Evolutionary conservation across 768 basidiomycete species (phyloP).

Genomic region (Tricholoma hemisulphureum): DNA sequence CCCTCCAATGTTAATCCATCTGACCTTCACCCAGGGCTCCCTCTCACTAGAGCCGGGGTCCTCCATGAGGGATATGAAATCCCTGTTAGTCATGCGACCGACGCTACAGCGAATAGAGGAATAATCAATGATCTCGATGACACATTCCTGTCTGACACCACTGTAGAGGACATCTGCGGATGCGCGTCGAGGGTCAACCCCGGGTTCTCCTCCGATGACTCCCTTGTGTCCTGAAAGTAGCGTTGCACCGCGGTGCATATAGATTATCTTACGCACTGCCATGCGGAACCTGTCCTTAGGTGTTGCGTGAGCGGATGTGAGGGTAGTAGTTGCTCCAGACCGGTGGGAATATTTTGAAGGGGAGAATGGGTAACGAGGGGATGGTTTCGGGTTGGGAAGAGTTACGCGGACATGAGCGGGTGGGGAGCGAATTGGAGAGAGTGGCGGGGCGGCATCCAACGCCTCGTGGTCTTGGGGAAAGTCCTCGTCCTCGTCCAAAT

Average conservation of each 20-base stretch:
- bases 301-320: constrained; percentile 17
- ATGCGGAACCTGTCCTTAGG: constrained; percentile 54
- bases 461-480: constrained; percentile 5
- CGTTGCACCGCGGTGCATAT: constrained; percentile 54
- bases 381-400: constrained; percentile 3
- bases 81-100: constrained; percentile 56
- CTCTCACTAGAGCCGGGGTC: constrained; percentile 42
- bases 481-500: constrained; percentile 46
- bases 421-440: constrained; percentile 6
- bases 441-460: constrained; percentile 16
- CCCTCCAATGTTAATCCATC: constrained; percentile 75
- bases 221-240: constrained; percentile 31
- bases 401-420: not conserved
- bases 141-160: constrained; percentile 57
- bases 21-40: constrained; percentile 63
- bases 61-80: constrained; percentile 58
- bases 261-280: constrained; percentile 60
- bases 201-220: constrained; percentile 65
- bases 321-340: not conserved
- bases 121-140: constrained; percentile 69
- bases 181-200: constrained; percentile 63
- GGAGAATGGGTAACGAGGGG: not conserved
- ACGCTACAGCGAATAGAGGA: constrained; percentile 52
- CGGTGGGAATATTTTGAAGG: constrained; percentile 1
- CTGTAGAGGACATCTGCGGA: constrained; percentile 56